phyloP scores from a whole-genome alignment of 2,329 filamentous ascomycete species.

The Lecanicillium sp. region DNA sequence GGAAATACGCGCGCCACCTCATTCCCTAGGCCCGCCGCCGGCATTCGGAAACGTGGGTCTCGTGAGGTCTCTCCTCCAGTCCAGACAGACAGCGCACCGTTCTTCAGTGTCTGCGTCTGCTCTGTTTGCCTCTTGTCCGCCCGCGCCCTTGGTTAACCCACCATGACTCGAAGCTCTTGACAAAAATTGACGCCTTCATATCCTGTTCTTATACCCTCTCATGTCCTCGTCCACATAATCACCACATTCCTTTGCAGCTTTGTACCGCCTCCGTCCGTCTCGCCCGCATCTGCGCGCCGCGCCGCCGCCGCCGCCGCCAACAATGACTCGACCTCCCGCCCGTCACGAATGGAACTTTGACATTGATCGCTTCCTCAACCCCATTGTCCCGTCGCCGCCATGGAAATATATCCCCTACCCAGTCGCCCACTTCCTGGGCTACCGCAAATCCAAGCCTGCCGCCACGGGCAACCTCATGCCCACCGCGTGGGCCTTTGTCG shows the following conservation, averaged over 20 bases:
- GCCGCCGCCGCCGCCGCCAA: no score
- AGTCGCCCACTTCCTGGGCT: slow-evolving; percentile 63
- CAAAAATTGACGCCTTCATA: no score
- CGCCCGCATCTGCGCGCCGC: no score
- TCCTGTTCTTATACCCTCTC: no score
- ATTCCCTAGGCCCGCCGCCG: neutral
- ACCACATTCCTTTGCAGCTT: no score
- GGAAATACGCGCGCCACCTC: no score
- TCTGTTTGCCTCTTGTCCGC: no score
- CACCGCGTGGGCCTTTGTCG: slow-evolving; percentile 58
- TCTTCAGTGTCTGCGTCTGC: neutral
- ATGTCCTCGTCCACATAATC: no score
- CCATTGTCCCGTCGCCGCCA: slow-evolving; percentile 58
- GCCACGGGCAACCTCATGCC: slow-evolving; percentile 52
- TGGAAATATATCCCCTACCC: slow-evolving; percentile 58
- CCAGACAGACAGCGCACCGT: neutral
- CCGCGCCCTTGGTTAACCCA: no score
- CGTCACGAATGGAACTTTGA: slow-evolving; percentile 52
- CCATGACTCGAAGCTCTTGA: no score
- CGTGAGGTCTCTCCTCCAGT: neutral
- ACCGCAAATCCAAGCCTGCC: slow-evolving; percentile 38
- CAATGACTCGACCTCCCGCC: slow-evolving; percentile 2
- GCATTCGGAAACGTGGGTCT: slow-evolving; percentile 10
- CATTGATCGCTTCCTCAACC: slow-evolving; percentile 72
- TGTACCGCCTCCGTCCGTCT: no score